Evolutionary conservation across 2,329 filamentous ascomycete species (phyloP).

Genomic region (Neodidymelliopsis sp.): DNA sequence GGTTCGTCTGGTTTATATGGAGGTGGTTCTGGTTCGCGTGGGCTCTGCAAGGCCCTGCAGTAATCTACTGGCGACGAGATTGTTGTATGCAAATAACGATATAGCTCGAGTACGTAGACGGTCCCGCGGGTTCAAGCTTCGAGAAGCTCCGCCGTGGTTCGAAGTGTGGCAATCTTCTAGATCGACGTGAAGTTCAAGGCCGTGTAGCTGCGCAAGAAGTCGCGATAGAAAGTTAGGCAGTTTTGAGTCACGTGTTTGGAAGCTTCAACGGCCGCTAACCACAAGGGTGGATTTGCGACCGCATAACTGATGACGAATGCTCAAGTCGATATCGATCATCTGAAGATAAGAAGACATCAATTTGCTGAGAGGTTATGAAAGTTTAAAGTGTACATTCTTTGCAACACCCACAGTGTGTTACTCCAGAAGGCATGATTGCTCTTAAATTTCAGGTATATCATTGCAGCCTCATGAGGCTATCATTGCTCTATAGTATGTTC

Average conservation of each 20-base stretch:
- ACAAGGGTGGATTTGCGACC: constrained; percentile 31
- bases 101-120: background rate
- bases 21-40: background rate
- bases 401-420: no score
- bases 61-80: background rate
- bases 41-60: constrained; percentile 9
- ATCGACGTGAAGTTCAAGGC: background rate
- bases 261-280: constrained; percentile 24
- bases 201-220: constrained; percentile 4
- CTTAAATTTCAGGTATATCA: background rate
- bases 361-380: no score
- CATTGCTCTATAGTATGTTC: background rate
- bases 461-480: background rate
- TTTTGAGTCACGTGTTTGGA: constrained; percentile 32
- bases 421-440: no score
- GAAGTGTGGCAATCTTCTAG: background rate
- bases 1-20: background rate
- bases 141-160: background rate
- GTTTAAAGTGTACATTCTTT: no score
- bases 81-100: no score
- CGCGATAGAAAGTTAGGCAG: constrained; percentile 24
- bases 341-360: no score
- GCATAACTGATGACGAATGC: no score
- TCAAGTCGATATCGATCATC: no score
- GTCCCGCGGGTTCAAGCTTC: background rate